Conservation (phyloP, 1,284 basidiomycete genomes). For the Cutaneotrichosporon mucoides region DNA sequence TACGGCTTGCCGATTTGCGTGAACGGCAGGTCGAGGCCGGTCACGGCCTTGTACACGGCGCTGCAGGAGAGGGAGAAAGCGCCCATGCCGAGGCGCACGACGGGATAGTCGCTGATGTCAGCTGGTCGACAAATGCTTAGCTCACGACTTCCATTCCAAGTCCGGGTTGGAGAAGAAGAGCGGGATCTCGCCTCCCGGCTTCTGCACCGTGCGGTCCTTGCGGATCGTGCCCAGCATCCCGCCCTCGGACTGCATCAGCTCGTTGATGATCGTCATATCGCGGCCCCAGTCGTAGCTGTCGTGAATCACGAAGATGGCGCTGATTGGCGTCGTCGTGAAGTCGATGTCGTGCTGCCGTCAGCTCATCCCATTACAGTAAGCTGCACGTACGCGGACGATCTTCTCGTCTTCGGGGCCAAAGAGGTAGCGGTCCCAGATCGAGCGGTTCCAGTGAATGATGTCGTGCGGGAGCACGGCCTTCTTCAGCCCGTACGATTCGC, state of each 20-base stretch:
- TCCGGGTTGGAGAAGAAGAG: conserved; percentile 90
- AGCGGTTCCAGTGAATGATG: conserved; percentile 77
- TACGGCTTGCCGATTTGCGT: conserved; percentile 73
- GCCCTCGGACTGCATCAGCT: conserved; percentile 61
- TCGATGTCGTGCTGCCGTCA: conserved; percentile 49
- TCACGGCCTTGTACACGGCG: conserved; percentile 73
- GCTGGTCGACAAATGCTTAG: background rate
- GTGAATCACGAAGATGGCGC: conserved; percentile 85
- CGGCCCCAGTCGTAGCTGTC: conserved; percentile 89
- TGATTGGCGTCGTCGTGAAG: conserved; percentile 67
- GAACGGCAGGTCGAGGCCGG: conserved; percentile 66
- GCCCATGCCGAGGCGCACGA: conserved; percentile 81
- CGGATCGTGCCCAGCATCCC: conserved; percentile 53
- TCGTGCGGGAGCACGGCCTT: conserved; percentile 80
- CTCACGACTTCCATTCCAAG: conserved; percentile 62
- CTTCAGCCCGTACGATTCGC: conserved; percentile 83
- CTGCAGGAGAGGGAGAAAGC: conserved; percentile 82
- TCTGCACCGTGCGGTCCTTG: conserved; percentile 25
- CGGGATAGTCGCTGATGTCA: conserved; percentile 63
- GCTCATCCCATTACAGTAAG: background rate
- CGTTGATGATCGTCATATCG: conserved; percentile 79
- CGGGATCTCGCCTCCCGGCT: conserved; percentile 54
- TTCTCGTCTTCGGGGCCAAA: conserved; percentile 61
- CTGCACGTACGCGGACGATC: conserved; percentile 57
- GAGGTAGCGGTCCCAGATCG: conserved; percentile 80